Base-by-base conservation (phyloP, 1,284 basidiomycete genomes). In the Heterobasidion parviporum region DNA sequence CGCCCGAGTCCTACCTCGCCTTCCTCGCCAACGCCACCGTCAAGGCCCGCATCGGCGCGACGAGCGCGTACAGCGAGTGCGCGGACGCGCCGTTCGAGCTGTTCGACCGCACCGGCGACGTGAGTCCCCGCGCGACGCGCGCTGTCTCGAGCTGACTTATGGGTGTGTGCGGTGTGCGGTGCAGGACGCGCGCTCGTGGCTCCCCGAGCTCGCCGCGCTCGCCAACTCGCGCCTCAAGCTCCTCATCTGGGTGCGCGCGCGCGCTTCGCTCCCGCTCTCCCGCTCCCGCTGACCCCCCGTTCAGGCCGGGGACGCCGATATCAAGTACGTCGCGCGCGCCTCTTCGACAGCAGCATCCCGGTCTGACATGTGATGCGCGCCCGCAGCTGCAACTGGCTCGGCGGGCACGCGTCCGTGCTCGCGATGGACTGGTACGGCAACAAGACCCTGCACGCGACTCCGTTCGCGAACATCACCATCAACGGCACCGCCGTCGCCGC, bases 211-310 rank as follows among this genome's bases (percentile, higher is more conserved):
- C 12, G 75, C 74, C 6, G 69, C 67, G 1, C 65, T 86, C 6
- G 82, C 71, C 0, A 70, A 84, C 62, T 79, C 79, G 18, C 64
- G 72, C n/a, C 63, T 84, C 54, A 81, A 78, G 65, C 74, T 79
- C 26, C 69, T 85, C 8, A 78, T 84, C 47, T 84, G 83, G 83
- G 83, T 82, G 63, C 32, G 74, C 57, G 18, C 41, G 10, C 35
- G 43, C 18, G 18, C 26, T 36, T 36, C 9, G 7, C 16, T 8
- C 2, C 5, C 16, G 14, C 12, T 51, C 12, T 4, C 46, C 18
- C 46, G 10, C 26, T 48, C 18, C 16, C 10, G 18, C 18, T 32
- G 12, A 18, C 18, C 18, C 26, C 12, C 18, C 26, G 9, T 14
- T 47, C 50, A 51, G 50, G 50, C 50, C 50, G 50, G 50, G 10